phyloP scores from a whole-genome alignment of 257 asterid genomes.

The Capsicum pubescens region DNA sequence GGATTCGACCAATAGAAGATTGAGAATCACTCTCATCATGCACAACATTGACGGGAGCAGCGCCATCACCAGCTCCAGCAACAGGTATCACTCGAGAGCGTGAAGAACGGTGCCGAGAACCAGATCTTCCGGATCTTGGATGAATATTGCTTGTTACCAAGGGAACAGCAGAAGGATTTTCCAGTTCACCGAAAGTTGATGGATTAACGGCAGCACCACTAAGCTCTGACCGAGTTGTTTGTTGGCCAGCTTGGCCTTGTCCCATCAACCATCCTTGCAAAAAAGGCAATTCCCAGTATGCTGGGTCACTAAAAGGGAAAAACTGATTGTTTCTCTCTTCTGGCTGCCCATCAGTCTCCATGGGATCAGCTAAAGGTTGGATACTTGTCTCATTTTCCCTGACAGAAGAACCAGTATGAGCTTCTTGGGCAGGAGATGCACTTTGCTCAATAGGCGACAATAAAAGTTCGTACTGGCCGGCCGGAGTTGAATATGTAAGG shows the following conservation, averaged over 20 bases:
- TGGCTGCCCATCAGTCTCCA: constrained; percentile 71
- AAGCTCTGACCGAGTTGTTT: constrained; percentile 57
- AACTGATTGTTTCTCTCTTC: constrained; percentile 69
- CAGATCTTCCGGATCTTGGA: constrained; percentile 73
- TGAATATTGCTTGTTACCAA: constrained; percentile 50
- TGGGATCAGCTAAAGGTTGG: constrained; percentile 61
- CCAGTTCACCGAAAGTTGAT: constrained; percentile 46
- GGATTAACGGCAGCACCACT: constrained; percentile 50
- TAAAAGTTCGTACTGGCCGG: constrained; percentile 91
- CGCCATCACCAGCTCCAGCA: constrained; percentile 51
- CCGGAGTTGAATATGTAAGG: constrained; percentile 86
- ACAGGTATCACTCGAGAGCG: constrained; percentile 54
- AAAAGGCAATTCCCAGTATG: constrained; percentile 93
- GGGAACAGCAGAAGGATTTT: constrained; percentile 50
- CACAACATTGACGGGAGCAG: constrained; percentile 50
- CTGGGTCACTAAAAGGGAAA: constrained; percentile 84
- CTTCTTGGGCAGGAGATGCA: constrained; percentile 62
- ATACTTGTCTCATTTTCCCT: constrained; percentile 52
- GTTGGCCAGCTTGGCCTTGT: constrained; percentile 90
- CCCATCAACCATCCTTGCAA: constrained; percentile 97
- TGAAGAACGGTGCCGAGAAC: constrained; percentile 70
- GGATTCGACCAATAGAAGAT: constrained; percentile 68
- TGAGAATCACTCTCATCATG: constrained; percentile 58
- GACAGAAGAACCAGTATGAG: constrained; percentile 47
- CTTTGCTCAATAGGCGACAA: constrained; percentile 74